Percentiles rank a stretch among this genome's conserved stretches.
Evolutionary conservation across 495 filamentous ascomycete species (phyloP).

Genomic region (Geoglossum glabrum): DNA sequence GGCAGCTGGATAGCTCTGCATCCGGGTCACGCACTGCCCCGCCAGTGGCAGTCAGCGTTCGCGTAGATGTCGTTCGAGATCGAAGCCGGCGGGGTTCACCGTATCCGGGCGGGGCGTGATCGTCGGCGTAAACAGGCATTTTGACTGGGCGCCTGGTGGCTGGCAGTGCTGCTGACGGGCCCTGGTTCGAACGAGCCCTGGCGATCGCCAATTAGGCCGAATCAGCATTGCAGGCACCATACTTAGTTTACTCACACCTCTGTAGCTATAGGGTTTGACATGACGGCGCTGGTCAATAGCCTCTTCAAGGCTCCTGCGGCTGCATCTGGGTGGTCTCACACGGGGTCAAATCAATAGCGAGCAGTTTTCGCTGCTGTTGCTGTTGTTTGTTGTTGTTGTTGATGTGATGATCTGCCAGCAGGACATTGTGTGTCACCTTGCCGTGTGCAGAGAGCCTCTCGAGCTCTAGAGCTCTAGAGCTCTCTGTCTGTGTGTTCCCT

Average conservation of each 20-base stretch:
- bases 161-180: background rate
- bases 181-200: background rate
- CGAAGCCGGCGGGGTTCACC: background rate
- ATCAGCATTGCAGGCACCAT: background rate
- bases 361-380: too few species aligned
- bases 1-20: background rate
- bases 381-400: too few species aligned
- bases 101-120: too few species aligned
- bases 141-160: background rate
- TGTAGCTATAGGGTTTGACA: background rate
- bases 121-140: background rate
- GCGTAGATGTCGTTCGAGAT: background rate
- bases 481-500: too few species aligned
- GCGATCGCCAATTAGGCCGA: background rate
- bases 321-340: too few species aligned
- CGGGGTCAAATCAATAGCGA: too few species aligned
- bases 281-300: too few species aligned
- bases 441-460: too few species aligned
- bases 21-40: background rate
- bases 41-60: background rate
- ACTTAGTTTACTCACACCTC: background rate
- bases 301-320: too few species aligned
- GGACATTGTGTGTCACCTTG: too few species aligned
- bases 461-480: too few species aligned
- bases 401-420: too few species aligned